Conservation (phyloP, 805 yeast species). For the Starmerella roubikii region DNA sequence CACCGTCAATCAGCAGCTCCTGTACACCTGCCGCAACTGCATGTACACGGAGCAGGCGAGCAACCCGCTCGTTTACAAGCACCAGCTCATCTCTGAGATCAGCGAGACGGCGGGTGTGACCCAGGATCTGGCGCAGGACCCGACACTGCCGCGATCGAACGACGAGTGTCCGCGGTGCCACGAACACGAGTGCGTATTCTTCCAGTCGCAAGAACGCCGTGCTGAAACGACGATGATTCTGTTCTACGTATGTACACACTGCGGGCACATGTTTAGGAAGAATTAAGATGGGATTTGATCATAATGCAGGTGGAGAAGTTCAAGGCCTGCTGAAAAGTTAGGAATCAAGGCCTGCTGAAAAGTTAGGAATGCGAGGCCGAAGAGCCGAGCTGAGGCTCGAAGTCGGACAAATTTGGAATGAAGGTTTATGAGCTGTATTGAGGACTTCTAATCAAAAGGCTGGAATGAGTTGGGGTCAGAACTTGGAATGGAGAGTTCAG, state of each 20-base stretch:
- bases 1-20: slow-evolving; percentile 54
- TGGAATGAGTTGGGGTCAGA: no score
- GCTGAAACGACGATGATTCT: slow-evolving; percentile 87
- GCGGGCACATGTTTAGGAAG: slow-evolving; percentile 53
- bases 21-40: slow-evolving; percentile 91
- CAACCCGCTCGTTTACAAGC: slow-evolving; percentile 71
- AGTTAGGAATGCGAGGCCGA: no score
- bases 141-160: slow-evolving; percentile 93
- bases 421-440: no score
- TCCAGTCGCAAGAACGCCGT: slow-evolving; percentile 90
- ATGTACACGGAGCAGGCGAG: slow-evolving; percentile 85
- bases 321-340: no score
- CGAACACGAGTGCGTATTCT: slow-evolving; percentile 83
- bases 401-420: no score
- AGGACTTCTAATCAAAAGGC: no score
- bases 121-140: slow-evolving; percentile 88
- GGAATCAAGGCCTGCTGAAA: no score
- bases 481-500: no score
- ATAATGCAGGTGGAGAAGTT: no score
- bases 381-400: no score
- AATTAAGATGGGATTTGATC: no score
- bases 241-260: slow-evolving; percentile 80
- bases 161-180: slow-evolving; percentile 86
- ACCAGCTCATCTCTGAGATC: slow-evolving; percentile 80
- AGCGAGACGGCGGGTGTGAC: slow-evolving; percentile 95